Conservation (phyloP, 306 rosid genomes). For the Casuarina glauca region DNA sequence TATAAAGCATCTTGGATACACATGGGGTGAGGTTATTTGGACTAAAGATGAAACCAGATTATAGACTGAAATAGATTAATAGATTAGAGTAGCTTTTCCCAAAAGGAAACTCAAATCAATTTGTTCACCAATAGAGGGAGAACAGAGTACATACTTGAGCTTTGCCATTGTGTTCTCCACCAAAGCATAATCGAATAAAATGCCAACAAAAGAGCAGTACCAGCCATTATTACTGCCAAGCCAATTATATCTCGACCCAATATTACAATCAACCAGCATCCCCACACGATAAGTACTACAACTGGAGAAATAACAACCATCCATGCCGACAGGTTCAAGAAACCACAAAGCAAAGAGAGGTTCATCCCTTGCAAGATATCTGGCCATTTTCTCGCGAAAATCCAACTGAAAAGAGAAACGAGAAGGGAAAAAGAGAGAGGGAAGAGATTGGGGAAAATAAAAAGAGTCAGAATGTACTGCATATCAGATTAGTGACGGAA, state of each 20-base stretch:
- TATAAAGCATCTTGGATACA: neutral
- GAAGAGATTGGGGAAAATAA: neutral
- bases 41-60: neutral
- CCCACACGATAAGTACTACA: slow-evolving; percentile 82
- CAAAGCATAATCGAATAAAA: slow-evolving; percentile 99
- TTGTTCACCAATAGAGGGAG: slow-evolving; percentile 20
- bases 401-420: slow-evolving; percentile 72
- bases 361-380: slow-evolving; percentile 90
- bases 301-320: slow-evolving; percentile 82
- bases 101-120: slow-evolving; percentile 9
- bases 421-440: slow-evolving; percentile 12
- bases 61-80: neutral
- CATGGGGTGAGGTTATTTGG: neutral
- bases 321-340: slow-evolving; percentile 91
- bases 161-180: slow-evolving; percentile 99
- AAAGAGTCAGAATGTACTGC: neutral
- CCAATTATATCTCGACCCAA: slow-evolving; percentile 96
- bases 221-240: slow-evolving; percentile 98
- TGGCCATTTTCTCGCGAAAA: slow-evolving; percentile 99
- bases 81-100: neutral
- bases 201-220: slow-evolving; percentile 94
- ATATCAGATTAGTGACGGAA: neutral
- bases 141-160: slow-evolving; percentile 84
- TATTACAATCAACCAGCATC: slow-evolving; percentile 88
- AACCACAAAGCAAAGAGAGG: slow-evolving; percentile 78